Percentiles rank a stretch among this genome's conserved stretches.
Conservation (phyloP, 1,139 yeast species). For the Debaryomyces fabryi region DNA sequence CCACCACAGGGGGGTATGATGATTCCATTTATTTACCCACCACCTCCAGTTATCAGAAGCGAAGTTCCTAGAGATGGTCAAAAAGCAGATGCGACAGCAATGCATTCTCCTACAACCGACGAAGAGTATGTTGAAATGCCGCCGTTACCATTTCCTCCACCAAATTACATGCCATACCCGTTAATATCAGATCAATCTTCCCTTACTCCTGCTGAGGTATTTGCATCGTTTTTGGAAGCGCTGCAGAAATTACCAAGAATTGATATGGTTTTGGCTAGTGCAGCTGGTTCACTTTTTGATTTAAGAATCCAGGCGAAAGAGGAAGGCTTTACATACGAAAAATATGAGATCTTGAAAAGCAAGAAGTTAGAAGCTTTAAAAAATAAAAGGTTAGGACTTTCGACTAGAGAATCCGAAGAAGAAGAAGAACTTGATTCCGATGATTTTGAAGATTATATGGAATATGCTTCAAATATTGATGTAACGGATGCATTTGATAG, state of each 20-base stretch:
- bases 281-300: slow-evolving; percentile 50
- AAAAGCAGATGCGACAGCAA: background rate
- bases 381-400: background rate
- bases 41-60: slow-evolving; percentile 40
- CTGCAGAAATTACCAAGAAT: slow-evolving; percentile 40
- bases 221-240: slow-evolving; percentile 41
- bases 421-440: slow-evolving; percentile 11
- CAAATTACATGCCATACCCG: slow-evolving; percentile 54
- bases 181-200: slow-evolving; percentile 39
- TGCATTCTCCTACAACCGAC: background rate
- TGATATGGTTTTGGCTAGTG: slow-evolving; percentile 54
- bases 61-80: slow-evolving; percentile 19
- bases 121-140: slow-evolving; percentile 32
- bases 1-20: slow-evolving; percentile 34
- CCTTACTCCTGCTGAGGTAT: slow-evolving; percentile 42
- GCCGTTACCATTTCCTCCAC: slow-evolving; percentile 52
- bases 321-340: slow-evolving; percentile 34
- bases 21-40: slow-evolving; percentile 51
- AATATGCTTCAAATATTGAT: slow-evolving; percentile 18
- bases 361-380: slow-evolving; percentile 2
- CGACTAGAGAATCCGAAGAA: slow-evolving; percentile 1
- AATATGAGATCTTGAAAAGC: slow-evolving; percentile 16
- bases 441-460: slow-evolving; percentile 13
- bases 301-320: slow-evolving; percentile 36
- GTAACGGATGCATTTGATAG: slow-evolving; percentile 15